phyloP scores from a whole-genome alignment of 2,329 filamentous ascomycete genomes.

The Cladosporium oxysporum region DNA sequence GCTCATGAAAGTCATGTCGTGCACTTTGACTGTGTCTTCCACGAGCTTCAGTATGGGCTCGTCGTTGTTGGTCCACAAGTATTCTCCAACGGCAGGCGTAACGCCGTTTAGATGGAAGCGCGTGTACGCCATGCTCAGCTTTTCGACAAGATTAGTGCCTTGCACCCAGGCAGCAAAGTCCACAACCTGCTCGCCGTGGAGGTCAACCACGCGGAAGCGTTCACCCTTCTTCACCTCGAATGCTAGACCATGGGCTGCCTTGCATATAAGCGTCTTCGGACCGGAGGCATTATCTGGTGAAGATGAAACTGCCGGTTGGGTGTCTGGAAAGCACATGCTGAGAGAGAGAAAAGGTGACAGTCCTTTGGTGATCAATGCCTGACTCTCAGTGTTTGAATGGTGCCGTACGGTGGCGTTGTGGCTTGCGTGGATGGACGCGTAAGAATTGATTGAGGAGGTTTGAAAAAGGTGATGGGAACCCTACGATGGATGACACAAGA shows the following conservation, averaged over 20 bases:
- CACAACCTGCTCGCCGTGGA: slow-evolving; percentile 44
- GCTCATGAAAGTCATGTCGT: slow-evolving; percentile 46
- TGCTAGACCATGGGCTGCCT: slow-evolving; percentile 36
- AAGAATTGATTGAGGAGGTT: background rate
- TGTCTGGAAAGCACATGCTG: slow-evolving; percentile 20
- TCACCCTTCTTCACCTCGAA: slow-evolving; percentile 40
- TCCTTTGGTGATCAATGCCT: background rate
- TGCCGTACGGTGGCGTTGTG: background rate
- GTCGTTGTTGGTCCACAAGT: slow-evolving; percentile 41
- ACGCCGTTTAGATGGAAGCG: slow-evolving; percentile 41
- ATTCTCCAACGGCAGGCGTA: slow-evolving; percentile 40
- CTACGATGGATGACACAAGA: background rate
- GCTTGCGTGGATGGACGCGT: slow-evolving; percentile 1
- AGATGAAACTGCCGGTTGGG: background rate
- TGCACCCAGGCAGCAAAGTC: slow-evolving; percentile 44
- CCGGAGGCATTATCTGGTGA: background rate
- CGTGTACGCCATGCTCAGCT: slow-evolving; percentile 43
- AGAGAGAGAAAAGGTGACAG: background rate
- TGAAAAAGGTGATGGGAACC: background rate
- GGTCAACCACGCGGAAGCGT: slow-evolving; percentile 43
- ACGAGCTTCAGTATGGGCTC: slow-evolving; percentile 39
- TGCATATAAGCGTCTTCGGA: slow-evolving; percentile 30
- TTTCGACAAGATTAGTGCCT: slow-evolving; percentile 35
- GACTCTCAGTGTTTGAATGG: background rate
- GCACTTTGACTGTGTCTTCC: slow-evolving; percentile 42